A percentile compares a stretch with the other conserved stretches of the same genome.
Conservation (phyloP, 352 stramenopile species). For the Saprolegnia diclina region DNA sequence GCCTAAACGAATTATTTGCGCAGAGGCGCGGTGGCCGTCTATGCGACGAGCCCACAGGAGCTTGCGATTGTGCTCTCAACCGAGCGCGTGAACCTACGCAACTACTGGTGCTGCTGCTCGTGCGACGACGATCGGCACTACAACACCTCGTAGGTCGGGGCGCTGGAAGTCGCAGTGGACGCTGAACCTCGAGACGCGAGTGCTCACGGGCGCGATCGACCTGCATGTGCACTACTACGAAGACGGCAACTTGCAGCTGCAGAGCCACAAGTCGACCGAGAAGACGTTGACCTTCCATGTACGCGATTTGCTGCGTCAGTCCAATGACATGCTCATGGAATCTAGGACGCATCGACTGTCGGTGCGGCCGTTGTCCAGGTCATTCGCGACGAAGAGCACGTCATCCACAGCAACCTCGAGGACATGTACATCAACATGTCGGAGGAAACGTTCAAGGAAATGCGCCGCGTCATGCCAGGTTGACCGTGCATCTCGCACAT, state of each 20-base stretch:
- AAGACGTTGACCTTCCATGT: slow-evolving; percentile 41
- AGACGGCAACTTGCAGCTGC: slow-evolving; percentile 92
- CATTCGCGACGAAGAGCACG: slow-evolving; percentile 77
- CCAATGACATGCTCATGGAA: too few species aligned
- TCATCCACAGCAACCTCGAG: slow-evolving; percentile 84
- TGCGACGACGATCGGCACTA: neutral
- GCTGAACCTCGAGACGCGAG: slow-evolving; percentile 33
- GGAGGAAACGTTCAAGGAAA: slow-evolving; percentile 91
- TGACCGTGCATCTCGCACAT: slow-evolving; percentile 14
- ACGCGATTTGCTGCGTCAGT: too few species aligned
- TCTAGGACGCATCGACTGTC: slow-evolving; percentile 26
- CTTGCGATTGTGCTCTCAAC: slow-evolving; percentile 76
- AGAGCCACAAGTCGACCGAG: slow-evolving; percentile 62
- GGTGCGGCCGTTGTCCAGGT: slow-evolving; percentile 60
- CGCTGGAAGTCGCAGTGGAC: slow-evolving; percentile 77
- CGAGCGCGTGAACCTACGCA: slow-evolving; percentile 84
- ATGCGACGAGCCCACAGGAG: slow-evolving; percentile 44
- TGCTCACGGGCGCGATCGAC: slow-evolving; percentile 50
- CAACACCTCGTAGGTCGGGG: slow-evolving; percentile 37
- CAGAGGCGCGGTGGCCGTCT: slow-evolving; percentile 76
- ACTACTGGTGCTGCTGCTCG: slow-evolving; percentile 60
- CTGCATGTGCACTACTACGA: slow-evolving; percentile 94
- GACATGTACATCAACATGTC: slow-evolving; percentile 96
- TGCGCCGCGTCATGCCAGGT: slow-evolving; percentile 92
- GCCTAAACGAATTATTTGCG: neutral